Conservation (phyloP, 1,284 basidiomycete species). For the Apiotrichum gracile region DNA sequence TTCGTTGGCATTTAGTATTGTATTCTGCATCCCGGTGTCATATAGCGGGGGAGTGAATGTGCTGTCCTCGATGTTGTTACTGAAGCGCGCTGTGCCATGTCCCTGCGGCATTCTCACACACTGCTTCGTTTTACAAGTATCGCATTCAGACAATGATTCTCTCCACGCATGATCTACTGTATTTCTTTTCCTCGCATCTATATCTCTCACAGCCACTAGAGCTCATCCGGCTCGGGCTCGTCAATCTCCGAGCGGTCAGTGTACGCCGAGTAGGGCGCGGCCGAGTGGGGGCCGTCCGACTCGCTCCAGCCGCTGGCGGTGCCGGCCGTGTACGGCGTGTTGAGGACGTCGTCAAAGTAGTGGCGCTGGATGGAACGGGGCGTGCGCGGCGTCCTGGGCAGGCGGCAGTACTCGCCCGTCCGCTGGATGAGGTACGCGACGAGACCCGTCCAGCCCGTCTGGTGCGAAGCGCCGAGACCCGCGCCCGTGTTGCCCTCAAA, state of each 20-base stretch:
- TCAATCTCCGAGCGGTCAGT: constrained; percentile 32
- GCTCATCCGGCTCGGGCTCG: constrained; percentile 36
- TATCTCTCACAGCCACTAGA: no score
- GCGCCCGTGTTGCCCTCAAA: constrained; percentile 91
- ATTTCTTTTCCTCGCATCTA: no score
- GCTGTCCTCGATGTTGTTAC: no score
- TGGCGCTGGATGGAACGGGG: constrained; percentile 61
- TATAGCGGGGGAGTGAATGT: no score
- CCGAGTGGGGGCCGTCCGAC: background rate
- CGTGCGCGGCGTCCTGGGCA: constrained; percentile 80
- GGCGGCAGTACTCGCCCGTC: constrained; percentile 69
- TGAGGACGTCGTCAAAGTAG: constrained; percentile 73
- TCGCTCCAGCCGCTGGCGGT: constrained; percentile 25
- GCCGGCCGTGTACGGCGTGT: constrained; percentile 40
- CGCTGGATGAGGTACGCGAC: constrained; percentile 84
- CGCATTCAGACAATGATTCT: no score
- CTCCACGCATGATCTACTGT: no score
- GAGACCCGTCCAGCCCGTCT: constrained; percentile 93
- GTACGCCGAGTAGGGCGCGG: constrained; percentile 35
- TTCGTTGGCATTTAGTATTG: no score
- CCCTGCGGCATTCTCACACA: no score
- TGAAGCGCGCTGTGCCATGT: no score
- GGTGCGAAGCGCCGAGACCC: constrained; percentile 92
- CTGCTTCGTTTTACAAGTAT: no score
- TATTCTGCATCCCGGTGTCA: no score